These are phyloP conservation scores for Exophiala phaeomuriformis DNA, from an alignment of 2,329 filamentous ascomycete species.

Conservation along the genomic window DNA sequence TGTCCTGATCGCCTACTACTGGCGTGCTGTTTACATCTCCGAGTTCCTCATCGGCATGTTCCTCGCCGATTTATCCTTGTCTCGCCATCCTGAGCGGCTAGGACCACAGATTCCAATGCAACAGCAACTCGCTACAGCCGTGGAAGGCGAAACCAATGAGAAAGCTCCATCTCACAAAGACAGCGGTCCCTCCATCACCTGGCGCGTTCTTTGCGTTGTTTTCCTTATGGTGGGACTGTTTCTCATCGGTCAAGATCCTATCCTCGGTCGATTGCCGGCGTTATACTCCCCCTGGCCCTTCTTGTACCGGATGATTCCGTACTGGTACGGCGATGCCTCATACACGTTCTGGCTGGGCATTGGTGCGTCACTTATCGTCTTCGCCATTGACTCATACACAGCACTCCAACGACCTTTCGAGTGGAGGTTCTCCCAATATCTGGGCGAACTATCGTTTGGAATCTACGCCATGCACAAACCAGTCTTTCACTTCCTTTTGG, in stretches of 20 bases:
- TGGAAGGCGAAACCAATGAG: background rate
- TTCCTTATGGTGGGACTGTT: constrained; percentile 5
- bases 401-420: constrained; percentile 38
- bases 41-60: constrained; percentile 37
- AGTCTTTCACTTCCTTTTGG: background rate
- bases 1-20: constrained; percentile 22
- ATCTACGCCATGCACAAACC: constrained; percentile 40
- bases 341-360: constrained; percentile 40
- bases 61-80: constrained; percentile 31
- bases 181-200: background rate
- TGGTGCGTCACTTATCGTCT: constrained; percentile 37
- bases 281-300: constrained; percentile 29
- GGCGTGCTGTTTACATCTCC: constrained; percentile 33
- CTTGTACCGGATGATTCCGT: constrained; percentile 34
- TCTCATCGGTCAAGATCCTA: constrained; percentile 8
- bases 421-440: constrained; percentile 39
- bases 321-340: constrained; percentile 36
- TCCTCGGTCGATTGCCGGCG: background rate
- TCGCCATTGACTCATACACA: constrained; percentile 36
- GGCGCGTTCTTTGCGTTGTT: constrained; percentile 2
- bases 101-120: background rate
- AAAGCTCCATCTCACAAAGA: background rate
- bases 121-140: background rate
- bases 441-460: constrained; percentile 42
- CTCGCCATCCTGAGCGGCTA: constrained; percentile 35